A percentile compares a stretch with the other conserved stretches of the same genome.
Evolutionary conservation across 1,284 basidiomycete species (phyloP).

Genomic region (Fomitopsis betulina): DNA sequence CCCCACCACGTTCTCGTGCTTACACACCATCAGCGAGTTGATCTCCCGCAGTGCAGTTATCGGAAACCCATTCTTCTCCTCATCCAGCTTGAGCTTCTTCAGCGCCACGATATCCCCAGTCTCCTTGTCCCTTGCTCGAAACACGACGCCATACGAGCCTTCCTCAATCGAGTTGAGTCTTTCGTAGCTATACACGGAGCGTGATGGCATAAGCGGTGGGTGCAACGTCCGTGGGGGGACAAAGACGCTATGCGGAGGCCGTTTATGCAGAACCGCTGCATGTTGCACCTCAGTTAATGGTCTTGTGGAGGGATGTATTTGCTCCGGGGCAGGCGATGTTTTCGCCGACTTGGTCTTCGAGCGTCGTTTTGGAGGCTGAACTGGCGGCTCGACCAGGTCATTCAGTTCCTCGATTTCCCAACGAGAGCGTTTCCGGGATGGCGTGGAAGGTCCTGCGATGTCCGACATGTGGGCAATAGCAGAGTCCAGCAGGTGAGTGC

Average conservation of each 20-base stretch:
- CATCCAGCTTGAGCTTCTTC: slow-evolving; percentile 97
- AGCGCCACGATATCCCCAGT: slow-evolving; percentile 95
- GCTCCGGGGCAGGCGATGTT: slow-evolving; percentile 13
- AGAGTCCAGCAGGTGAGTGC: background rate
- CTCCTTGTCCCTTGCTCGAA: slow-evolving; percentile 89
- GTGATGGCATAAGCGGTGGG: slow-evolving; percentile 75
- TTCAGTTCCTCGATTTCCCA: slow-evolving; percentile 54
- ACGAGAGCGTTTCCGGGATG: slow-evolving; percentile 64
- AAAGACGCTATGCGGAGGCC: slow-evolving; percentile 50
- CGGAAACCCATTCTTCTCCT: slow-evolving; percentile 97
- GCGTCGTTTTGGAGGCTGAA: slow-evolving; percentile 22
- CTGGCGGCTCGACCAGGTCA: slow-evolving; percentile 12
- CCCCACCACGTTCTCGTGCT: slow-evolving; percentile 93
- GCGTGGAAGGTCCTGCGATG: slow-evolving; percentile 25
- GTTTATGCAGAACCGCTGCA: slow-evolving; percentile 13
- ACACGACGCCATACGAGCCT: slow-evolving; percentile 97
- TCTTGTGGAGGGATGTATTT: background rate
- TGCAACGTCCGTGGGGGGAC: slow-evolving; percentile 75
- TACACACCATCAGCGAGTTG: slow-evolving; percentile 88
- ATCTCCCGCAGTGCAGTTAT: slow-evolving; percentile 96
- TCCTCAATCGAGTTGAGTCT: slow-evolving; percentile 98
- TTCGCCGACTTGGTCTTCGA: slow-evolving; percentile 16
- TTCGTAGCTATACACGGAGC: slow-evolving; percentile 91
- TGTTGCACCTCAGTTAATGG: slow-evolving; percentile 7
- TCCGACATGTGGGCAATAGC: slow-evolving; percentile 16